phyloP scores from a whole-genome alignment of 768 basidiomycete genomes.

The Hygrocybe punicea region DNA sequence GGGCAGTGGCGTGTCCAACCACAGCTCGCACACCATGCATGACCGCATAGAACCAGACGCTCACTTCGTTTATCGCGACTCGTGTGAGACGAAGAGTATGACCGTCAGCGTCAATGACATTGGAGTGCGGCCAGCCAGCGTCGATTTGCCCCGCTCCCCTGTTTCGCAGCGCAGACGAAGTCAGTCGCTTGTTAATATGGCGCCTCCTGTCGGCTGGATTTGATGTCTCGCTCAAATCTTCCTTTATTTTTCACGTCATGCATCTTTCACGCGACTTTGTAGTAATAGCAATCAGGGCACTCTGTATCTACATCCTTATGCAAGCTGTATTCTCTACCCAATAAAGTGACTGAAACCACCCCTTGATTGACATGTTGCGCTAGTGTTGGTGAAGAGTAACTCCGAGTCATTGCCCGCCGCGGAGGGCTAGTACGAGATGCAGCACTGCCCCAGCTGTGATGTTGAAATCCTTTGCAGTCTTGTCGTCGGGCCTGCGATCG shows the following conservation, averaged over 20 bases:
- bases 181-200: background rate
- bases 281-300: background rate
- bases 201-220: conserved; percentile 50
- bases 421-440: conserved; percentile 92
- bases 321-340: background rate
- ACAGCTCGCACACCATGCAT: conserved; percentile 57
- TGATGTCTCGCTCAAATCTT: conserved; percentile 17
- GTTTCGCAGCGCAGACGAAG: background rate
- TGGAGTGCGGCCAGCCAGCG: background rate
- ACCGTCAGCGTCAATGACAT: conserved; percentile 4
- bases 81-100: conserved; percentile 18
- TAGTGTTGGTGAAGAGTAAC: background rate
- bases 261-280: background rate
- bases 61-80: conserved; percentile 22
- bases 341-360: background rate
- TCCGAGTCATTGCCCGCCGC: conserved; percentile 66
- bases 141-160: background rate
- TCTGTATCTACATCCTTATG: background rate
- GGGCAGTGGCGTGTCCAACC: conserved; percentile 40
- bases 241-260: background rate
- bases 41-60: conserved; percentile 46
- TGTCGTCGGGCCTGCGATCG: conserved; percentile 76
- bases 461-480: conserved; percentile 80
- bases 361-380: background rate
- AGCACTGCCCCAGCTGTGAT: conserved; percentile 83